These are phyloP conservation scores for Ophiostoma fasciatum DNA, from an alignment of 2,329 filamentous ascomycete genomes.

Conservation along the genomic window DNA sequence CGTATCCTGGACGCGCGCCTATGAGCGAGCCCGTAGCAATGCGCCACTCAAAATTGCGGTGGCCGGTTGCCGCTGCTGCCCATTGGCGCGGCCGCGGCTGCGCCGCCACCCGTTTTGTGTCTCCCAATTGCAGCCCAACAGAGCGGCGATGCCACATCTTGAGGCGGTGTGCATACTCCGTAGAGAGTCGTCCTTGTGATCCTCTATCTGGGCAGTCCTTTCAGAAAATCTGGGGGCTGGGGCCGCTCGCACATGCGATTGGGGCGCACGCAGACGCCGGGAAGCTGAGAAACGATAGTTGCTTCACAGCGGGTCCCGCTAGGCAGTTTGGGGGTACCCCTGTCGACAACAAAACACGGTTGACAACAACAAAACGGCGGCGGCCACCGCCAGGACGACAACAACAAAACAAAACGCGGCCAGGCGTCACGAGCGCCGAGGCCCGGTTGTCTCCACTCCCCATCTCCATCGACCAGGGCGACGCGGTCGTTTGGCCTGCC, in stretches of 20 bases:
- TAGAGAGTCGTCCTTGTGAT: too few species aligned
- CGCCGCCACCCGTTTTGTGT: conserved; percentile 1
- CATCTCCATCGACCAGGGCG: too few species aligned
- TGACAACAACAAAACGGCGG: background rate
- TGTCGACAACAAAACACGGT: conserved; percentile 8
- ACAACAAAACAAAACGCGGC: background rate
- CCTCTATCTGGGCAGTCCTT: too few species aligned
- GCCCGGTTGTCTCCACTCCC: too few species aligned
- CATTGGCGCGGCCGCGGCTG: too few species aligned
- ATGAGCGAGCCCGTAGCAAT: too few species aligned
- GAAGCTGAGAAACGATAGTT: conserved; percentile 6
- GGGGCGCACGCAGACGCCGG: background rate
- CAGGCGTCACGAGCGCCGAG: too few species aligned
- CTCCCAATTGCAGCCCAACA: conserved; percentile 7
- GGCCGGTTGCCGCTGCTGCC: too few species aligned
- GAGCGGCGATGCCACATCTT: conserved; percentile 4
- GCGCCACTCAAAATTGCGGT: too few species aligned
- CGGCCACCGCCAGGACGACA: background rate
- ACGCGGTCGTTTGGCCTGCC: too few species aligned
- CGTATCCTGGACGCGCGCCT: too few species aligned
- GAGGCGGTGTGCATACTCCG: too few species aligned
- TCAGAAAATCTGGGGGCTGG: background rate
- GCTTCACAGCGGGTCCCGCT: conserved; percentile 2
- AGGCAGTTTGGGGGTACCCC: conserved; percentile 14
- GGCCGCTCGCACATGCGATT: conserved; percentile 1